phyloP scores from a whole-genome alignment of 495 filamentous ascomycete species.

The Echria macrotheca region DNA sequence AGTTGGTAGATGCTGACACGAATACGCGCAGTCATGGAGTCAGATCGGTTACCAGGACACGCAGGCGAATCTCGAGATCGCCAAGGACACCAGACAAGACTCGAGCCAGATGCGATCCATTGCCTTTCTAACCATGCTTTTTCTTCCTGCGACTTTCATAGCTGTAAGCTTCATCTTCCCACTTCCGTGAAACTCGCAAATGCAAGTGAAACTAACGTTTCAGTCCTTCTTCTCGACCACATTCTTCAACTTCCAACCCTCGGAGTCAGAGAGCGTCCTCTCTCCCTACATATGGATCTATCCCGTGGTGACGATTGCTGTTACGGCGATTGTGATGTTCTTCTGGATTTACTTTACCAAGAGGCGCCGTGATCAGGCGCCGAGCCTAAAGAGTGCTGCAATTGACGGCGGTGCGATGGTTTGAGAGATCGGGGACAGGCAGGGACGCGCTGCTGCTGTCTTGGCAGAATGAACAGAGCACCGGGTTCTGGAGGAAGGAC shows the following conservation, averaged over 20 bases:
- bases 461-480: no score
- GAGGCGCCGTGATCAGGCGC: no score
- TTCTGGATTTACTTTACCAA: not conserved
- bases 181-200: not conserved
- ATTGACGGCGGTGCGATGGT: no score
- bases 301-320: not conserved
- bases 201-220: not conserved
- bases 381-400: no score
- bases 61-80: constrained; percentile 25
- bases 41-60: constrained; percentile 13
- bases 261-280: not conserved
- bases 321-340: not conserved
- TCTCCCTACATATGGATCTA: not conserved
- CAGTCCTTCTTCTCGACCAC: constrained; percentile 1
- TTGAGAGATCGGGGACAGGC: no score
- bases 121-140: constrained; percentile 17
- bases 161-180: constrained; percentile 4
- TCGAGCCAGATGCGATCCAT: constrained; percentile 27
- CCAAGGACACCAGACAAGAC: constrained; percentile 18
- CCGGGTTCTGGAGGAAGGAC: no score
- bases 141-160: constrained; percentile 16
- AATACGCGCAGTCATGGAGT: constrained; percentile 3
- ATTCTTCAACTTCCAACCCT: not conserved
- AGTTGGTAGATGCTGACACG: constrained; percentile 1
- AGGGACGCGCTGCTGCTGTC: no score